phyloP scores from a whole-genome alignment of 208 protist species.

The Leishmania gerbilli region DNA sequence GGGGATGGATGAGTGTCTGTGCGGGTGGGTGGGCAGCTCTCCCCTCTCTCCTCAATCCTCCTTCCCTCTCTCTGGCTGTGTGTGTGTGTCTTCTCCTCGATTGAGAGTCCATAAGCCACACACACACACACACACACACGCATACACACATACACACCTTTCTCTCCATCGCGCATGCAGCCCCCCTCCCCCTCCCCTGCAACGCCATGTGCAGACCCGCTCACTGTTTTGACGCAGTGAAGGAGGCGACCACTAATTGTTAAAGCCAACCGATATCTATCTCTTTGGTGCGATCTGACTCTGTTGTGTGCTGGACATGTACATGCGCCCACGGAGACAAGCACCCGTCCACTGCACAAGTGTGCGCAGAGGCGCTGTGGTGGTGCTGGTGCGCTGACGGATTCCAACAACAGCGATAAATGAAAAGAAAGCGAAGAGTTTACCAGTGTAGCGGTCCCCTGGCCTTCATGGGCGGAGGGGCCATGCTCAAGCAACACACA shows the following conservation, averaged over 20 bases:
- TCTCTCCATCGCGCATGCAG: neutral
- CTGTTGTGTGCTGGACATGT: neutral
- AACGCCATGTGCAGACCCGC: neutral
- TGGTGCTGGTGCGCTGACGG: neutral
- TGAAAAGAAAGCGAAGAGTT: neutral
- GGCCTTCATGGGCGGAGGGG: neutral
- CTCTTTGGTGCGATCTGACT: neutral
- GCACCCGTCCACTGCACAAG: neutral
- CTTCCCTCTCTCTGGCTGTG: neutral
- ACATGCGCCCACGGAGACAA: neutral
- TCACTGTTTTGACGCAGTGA: neutral
- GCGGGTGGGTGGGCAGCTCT: too few species aligned
- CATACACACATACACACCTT: neutral
- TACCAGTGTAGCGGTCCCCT: neutral
- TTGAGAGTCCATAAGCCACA: neutral
- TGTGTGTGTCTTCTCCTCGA: neutral
- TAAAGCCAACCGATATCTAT: neutral
- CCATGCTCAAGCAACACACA: neutral
- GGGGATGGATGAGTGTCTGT: too few species aligned
- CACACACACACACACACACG: neutral
- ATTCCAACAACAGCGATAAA: neutral
- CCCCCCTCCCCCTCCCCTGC: neutral
- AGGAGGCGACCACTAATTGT: neutral
- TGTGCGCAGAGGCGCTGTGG: neutral
- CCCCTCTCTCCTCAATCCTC: neutral